Evolutionary conservation across 164 flowering plant genomes (phyloP), one percentile per base, ranked within the genome.

Genomic region (Liriodendron chinense): DNA sequence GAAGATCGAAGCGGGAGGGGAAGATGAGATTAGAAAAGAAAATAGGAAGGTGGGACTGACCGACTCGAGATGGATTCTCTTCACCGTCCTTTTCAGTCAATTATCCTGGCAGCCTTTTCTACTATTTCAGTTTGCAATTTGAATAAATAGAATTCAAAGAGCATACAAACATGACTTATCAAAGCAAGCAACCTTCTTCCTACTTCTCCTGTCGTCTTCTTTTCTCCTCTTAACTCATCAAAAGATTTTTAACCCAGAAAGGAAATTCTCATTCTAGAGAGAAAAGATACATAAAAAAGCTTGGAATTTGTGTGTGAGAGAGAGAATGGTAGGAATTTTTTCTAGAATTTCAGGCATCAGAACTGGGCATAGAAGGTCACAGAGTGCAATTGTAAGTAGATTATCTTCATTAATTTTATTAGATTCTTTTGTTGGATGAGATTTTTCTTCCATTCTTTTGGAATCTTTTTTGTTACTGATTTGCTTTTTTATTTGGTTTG

Each of bases 251-350:
- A n/a, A 63, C 66, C 66, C 66, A 22, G 23, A 63, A 63, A 63
- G 66, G 24, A 63, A 22, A 14, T 61, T 61, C 65, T 61, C n/a
- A 18, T 61, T 61, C 22, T n/a, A 10, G 43, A 2, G 43, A 61
- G 64, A 61, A 16, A 61, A 21, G 66, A 67, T 26, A 25, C 2
- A 34, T 53, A 53, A 13, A 34, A 34, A 34, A 7, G 43, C 43
- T 34, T 8, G 59, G 59, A 53, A 3, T 53, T 12, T 16, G 18
- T 12, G 59, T 7, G 59, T 12, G 63, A 70, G 66, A 43, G 56
- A 71, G 65, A 78, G 74, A 18, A 92, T 94, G 97, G 94, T 92
- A 86, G 92, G 98, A 56, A 77, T 94, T 78, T 94, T 94, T 80
- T 94, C 98, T 8, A 83, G 87, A 72, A 87, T 94, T 70, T 84